A percentile compares a stretch with the other conserved stretches of the same genome.
Evolutionary conservation across 2,329 filamentous ascomycete genomes (phyloP).

Genomic region (Neoarthrinium moseri): DNA sequence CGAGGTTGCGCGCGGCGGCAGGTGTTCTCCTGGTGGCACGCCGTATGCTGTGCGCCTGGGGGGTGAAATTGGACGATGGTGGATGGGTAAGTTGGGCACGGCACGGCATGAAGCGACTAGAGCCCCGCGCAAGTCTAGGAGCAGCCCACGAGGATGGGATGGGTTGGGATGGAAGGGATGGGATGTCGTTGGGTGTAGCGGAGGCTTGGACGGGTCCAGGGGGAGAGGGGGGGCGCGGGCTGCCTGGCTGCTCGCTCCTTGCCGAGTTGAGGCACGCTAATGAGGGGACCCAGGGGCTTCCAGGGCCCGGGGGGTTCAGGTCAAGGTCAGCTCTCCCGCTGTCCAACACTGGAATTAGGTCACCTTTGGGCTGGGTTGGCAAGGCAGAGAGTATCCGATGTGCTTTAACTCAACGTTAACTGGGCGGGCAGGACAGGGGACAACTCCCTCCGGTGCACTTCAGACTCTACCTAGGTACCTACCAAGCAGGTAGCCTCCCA

Average conservation of each 20-base stretch:
- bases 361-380: too few relatives aligned
- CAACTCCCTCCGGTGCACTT: too few relatives aligned
- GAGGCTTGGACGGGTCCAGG: not conserved
- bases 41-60: conserved; percentile 2
- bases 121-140: not conserved
- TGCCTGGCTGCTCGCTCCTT: not conserved
- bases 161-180: not conserved
- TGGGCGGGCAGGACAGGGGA: too few relatives aligned
- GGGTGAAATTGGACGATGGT: conserved; percentile 3
- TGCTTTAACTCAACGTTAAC: too few relatives aligned
- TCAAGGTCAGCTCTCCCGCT: too few relatives aligned
- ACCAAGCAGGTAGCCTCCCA: too few relatives aligned
- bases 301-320: too few relatives aligned
- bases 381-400: too few relatives aligned
- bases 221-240: conserved; percentile 1
- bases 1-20: too few relatives aligned
- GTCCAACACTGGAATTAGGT: too few relatives aligned
- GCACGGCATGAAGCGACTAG: not conserved
- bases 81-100: not conserved
- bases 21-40: conserved; percentile 1
- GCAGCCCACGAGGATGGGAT: not conserved
- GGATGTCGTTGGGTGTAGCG: not conserved
- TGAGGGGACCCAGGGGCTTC: too few relatives aligned
- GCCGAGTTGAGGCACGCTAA: conserved; percentile 6
- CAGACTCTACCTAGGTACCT: too few relatives aligned